Percentiles rank a stretch among this genome's conserved stretches.
These are phyloP conservation scores for Phtheirospermum japonicum DNA, from an alignment of 257 asterid species.

Conservation along the genomic window DNA sequence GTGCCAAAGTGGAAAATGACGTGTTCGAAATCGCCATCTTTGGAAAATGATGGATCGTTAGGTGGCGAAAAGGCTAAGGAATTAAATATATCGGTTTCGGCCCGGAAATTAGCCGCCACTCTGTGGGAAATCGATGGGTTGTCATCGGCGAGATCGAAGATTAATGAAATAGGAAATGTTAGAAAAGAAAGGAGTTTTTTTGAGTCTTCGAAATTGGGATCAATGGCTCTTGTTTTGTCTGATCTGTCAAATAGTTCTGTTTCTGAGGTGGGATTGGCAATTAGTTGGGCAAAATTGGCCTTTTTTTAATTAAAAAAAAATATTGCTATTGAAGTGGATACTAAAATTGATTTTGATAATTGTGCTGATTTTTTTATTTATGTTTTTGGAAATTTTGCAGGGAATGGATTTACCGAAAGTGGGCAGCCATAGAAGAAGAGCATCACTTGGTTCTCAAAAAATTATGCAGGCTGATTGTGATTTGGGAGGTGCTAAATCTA, in stretches of 20 bases:
- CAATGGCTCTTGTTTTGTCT: constrained; percentile 48
- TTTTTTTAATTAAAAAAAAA: not conserved
- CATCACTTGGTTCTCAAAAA: constrained; percentile 70
- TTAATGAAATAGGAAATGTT: constrained; percentile 42
- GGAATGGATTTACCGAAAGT: constrained; percentile 53
- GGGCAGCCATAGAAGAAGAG: constrained; percentile 58
- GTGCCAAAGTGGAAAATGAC: constrained; percentile 79
- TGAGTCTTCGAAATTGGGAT: constrained; percentile 45
- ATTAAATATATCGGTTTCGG: constrained; percentile 49
- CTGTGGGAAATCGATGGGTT: constrained; percentile 81
- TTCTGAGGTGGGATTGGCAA: constrained; percentile 63
- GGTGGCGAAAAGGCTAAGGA: constrained; percentile 51
- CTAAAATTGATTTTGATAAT: constrained; percentile 22
- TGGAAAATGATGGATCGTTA: constrained; percentile 48
- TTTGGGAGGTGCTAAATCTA: constrained; percentile 41
- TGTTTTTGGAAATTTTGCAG: constrained; percentile 40
- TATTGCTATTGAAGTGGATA: constrained; percentile 1
- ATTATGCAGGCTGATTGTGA: constrained; percentile 41
- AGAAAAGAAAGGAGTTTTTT: constrained; percentile 35
- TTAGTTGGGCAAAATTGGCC: constrained; percentile 17
- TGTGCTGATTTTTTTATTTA: constrained; percentile 13
- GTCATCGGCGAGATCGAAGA: constrained; percentile 46
- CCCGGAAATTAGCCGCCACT: constrained; percentile 77
- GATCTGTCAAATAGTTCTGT: constrained; percentile 58
- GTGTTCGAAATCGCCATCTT: constrained; percentile 48